Base-by-base conservation (phyloP, 2,329 filamentous ascomycete species). In the Microcyclospora tardicrescens region DNA sequence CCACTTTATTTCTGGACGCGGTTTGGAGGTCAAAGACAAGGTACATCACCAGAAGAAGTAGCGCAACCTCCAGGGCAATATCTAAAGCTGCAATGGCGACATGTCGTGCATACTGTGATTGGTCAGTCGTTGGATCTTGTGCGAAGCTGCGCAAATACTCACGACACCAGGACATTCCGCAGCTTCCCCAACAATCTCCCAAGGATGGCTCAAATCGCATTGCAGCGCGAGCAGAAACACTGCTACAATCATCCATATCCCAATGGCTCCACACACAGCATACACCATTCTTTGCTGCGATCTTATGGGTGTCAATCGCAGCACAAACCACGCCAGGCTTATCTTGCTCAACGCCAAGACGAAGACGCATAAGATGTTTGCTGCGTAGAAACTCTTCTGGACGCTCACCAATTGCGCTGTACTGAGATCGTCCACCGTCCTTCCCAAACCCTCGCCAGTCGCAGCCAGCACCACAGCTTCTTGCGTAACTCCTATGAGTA, bases 181-280 rank as follows among this genome's bases (percentile, higher is more conserved):
- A 24, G 19, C 19, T 24, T 24, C 19, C 3, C 16, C 16, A 4
- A 33, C 31, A 10, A 48, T 11, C 6, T 14, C 31, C 46, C 46
- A 48, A 10, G 46, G 46, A 10, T 39, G 31, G 5, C 42, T 43
- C 8, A 41, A 33, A 30, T 44, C 38, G 34, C 46, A 48, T 28
- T 42, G 38, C 11, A 48, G 36, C n/a, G 46, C 42, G 2, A 42
- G 13, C 6, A 41, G 36, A 12, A 46, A 31, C 3, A 44, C 13
- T 10, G 42, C 35, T 6, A 38, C 39, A 10, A 46, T 6, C 2
- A 37, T 43, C 40, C 37, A 43, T 6, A 45, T 16, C 16, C 19
- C 19, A 24, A 24, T 24, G 19, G 34, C 19, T 5, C 36, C 37
- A 16, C 37, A 32, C 10, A 39, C 9, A 12, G 15, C n/a, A 13